phyloP scores from a whole-genome alignment of 2,329 filamentous ascomycete genomes.

The Fusarium sp. region DNA sequence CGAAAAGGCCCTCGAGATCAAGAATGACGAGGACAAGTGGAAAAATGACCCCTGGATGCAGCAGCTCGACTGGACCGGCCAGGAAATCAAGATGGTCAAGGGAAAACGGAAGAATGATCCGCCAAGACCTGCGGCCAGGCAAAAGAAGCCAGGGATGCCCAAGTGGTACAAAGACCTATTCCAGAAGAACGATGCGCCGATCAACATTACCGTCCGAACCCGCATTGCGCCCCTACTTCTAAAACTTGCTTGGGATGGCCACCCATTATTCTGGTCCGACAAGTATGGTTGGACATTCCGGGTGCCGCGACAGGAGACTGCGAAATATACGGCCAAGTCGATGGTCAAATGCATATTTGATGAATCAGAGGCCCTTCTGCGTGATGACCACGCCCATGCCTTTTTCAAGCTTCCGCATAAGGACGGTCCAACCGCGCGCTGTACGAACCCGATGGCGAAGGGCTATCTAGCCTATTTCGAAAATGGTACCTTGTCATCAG shows the following conservation, averaged over 20 bases:
- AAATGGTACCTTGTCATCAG: constrained; percentile 85
- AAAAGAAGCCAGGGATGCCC: constrained; percentile 96
- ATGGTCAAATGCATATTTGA: constrained; percentile 84
- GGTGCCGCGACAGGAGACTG: constrained; percentile 71
- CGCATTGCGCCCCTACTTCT: constrained; percentile 88
- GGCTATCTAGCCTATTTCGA: constrained; percentile 93
- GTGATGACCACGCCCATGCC: constrained; percentile 71
- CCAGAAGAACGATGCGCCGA: constrained; percentile 72
- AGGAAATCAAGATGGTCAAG: constrained; percentile 92
- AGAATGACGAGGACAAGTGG: constrained; percentile 76
- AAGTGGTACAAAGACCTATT: constrained; percentile 97
- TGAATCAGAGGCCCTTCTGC: constrained; percentile 73
- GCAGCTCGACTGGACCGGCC: constrained; percentile 95
- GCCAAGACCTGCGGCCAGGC: constrained; percentile 79
- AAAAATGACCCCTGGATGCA: constrained; percentile 87
- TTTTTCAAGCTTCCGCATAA: constrained; percentile 98
- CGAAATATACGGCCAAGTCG: constrained; percentile 76
- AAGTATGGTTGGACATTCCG: constrained; percentile 93
- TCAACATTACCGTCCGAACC: constrained; percentile 86
- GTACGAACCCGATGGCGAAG: constrained; percentile 90
- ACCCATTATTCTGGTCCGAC: constrained; percentile 93
- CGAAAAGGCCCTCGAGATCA: constrained; percentile 81
- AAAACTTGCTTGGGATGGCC: constrained; percentile 86
- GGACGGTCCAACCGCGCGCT: constrained; percentile 87
- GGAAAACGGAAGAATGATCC: constrained; percentile 88